These are phyloP conservation scores for Aphanomyces invadans DNA, from an alignment of 352 stramenopile species.

Conservation along the genomic window DNA sequence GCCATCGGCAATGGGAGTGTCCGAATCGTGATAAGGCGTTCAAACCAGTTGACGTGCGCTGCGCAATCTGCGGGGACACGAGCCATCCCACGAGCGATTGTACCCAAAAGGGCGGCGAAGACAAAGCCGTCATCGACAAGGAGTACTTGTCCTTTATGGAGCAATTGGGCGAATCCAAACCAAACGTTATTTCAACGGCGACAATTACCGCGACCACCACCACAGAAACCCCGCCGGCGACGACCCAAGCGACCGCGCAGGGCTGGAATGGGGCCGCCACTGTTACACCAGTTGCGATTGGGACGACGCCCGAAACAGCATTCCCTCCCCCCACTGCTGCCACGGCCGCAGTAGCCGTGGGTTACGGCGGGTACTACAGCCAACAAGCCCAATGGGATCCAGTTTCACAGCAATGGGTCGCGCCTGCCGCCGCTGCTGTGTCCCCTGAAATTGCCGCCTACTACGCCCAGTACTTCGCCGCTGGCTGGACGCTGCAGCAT, in stretches of 20 bases:
- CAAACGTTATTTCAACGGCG: conserved; percentile 11
- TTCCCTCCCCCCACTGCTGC: not conserved
- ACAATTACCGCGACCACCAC: too few species aligned
- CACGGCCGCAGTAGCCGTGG: not conserved
- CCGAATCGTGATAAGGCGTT: conserved; percentile 84
- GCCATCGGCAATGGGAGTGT: conserved; percentile 96
- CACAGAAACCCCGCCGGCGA: too few species aligned
- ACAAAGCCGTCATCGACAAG: conserved; percentile 73
- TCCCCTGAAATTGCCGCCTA: not conserved
- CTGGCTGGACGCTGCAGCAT: conserved; percentile 6
- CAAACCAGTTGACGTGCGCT: conserved; percentile 87
- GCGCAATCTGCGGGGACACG: conserved; percentile 97
- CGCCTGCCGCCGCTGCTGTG: not conserved
- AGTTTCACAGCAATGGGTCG: not conserved
- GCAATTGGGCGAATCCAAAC: conserved; percentile 51
- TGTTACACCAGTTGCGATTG: not conserved
- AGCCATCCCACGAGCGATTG: conserved; percentile 97
- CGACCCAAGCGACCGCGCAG: too few species aligned
- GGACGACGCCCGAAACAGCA: not conserved
- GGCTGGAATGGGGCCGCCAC: too few species aligned
- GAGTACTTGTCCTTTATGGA: conserved; percentile 85
- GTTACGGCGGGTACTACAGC: not conserved
- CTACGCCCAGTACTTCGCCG: conserved; percentile 11
- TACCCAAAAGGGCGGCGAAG: conserved; percentile 62
- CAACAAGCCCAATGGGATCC: conserved; percentile 1